Base-by-base conservation (phyloP, 1,139 yeast genomes). In the Yamadazyma buinensis region DNA sequence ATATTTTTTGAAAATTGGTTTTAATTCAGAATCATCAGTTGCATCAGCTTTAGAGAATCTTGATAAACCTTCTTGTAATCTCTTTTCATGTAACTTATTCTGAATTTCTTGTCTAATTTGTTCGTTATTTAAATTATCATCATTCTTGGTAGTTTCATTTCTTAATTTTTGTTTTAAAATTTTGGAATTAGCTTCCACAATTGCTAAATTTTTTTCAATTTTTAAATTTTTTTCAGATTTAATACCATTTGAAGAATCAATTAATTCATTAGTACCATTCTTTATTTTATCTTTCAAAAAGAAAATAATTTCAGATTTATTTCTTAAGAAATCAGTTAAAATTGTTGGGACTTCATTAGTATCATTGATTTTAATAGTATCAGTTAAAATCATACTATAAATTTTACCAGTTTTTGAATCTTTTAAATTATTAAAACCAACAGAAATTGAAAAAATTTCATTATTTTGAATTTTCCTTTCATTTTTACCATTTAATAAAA, bases 91-190 rank as follows among this genome's bases (percentile, higher is more conserved):
- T 37, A 92, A 68, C 47, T 82, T 85, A 41, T 71, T 68, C 63
- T 94, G 98, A 42, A 82, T 84, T 50, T 81, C 88, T 53, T 81
- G 87, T 46, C 95, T 80, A 40, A 85, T 77, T 52, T 80, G 81
- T 47, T 87, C 95, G 30, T 84, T 84, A 47, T 79, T 84, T 23
- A 54, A 42, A 37, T 57, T 57, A 47, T 85, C 95, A 46, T 84
- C 92, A 23, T 81, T 82, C 41, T 75, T 77, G 38, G 77, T 72
- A n/a, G 63, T 47, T 52, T 85, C 95, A 33, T 87, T 80, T 61
- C 96, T 80, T 51, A 86, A 72, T 54, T 86, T 86, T 5, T 86
- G 78, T 55, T 84, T 85, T 48, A 86, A 67, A 39, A 85, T 81
- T 51, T 82, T 80, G 9, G 81, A 70, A 43, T 69, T 59, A 15